Evolutionary conservation across 2,329 filamentous ascomycete genomes (phyloP).

Genomic region (Annulohypoxylon truncatum): DNA sequence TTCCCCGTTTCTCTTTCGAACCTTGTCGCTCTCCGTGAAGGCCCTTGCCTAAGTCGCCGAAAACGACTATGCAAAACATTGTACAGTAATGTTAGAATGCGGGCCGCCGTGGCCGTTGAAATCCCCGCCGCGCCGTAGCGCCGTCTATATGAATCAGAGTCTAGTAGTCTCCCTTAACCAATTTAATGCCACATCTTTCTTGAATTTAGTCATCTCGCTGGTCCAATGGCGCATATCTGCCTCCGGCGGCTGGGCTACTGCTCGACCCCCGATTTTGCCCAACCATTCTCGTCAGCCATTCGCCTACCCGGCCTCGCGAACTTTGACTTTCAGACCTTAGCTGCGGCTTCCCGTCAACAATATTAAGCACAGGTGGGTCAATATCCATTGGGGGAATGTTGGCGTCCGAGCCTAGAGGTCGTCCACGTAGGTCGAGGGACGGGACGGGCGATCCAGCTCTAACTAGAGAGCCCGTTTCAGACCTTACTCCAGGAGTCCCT

Average conservation of each 20-base stretch:
- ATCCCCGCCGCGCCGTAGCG: slow-evolving; percentile 36
- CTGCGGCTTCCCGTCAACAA: slow-evolving; percentile 59
- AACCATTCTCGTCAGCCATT: slow-evolving; percentile 61
- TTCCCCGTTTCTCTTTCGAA: slow-evolving; percentile 20
- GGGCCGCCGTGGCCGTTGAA: slow-evolving; percentile 33
- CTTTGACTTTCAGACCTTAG: slow-evolving; percentile 49
- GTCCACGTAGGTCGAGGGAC: slow-evolving; percentile 76
- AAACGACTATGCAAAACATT: slow-evolving; percentile 33
- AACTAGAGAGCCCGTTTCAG: slow-evolving; percentile 84
- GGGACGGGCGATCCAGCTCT: slow-evolving; percentile 81
- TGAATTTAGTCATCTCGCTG: slow-evolving; percentile 54
- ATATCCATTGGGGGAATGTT: slow-evolving; percentile 86
- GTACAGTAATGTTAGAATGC: slow-evolving; percentile 37
- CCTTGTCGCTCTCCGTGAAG: slow-evolving; percentile 18
- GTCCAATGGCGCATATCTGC: slow-evolving; percentile 55
- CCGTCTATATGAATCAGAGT: slow-evolving; percentile 47
- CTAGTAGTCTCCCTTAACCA: slow-evolving; percentile 36
- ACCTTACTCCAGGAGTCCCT: slow-evolving; percentile 78
- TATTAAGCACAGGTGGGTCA: slow-evolving; percentile 75
- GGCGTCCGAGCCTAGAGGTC: slow-evolving; percentile 65
- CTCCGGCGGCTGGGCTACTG: slow-evolving; percentile 50
- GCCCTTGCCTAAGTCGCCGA: slow-evolving; percentile 13
- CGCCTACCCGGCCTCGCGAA: slow-evolving; percentile 57
- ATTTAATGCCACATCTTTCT: slow-evolving; percentile 36
- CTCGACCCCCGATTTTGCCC: slow-evolving; percentile 52